Evolutionary conservation across 2,329 filamentous ascomycete species (phyloP).

Genomic region (Cylindrodendrum hubeiense): DNA sequence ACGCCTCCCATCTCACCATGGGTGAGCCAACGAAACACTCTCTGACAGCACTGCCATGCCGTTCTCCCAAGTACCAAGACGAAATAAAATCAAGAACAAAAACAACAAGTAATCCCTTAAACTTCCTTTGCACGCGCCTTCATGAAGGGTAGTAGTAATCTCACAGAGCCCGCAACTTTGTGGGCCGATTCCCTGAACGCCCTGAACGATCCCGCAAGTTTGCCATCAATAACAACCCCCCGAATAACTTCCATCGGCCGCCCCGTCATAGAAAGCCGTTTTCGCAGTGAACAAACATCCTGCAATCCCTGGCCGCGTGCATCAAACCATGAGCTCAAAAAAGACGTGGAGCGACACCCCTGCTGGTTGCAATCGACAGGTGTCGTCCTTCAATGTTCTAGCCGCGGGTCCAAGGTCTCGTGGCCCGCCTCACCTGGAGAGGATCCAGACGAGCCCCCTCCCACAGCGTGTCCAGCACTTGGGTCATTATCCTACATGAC

Average conservation of each 20-base stretch:
- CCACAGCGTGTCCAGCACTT: conserved; percentile 20
- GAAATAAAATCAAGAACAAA: conserved; percentile 21
- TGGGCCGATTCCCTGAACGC: conserved; percentile 45
- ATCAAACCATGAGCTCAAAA: conserved; percentile 21
- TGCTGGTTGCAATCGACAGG: conserved; percentile 9
- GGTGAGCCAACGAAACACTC: conserved; percentile 7
- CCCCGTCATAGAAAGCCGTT: conserved; percentile 33
- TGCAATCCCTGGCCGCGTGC: conserved; percentile 27
- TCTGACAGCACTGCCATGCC: conserved; percentile 28
- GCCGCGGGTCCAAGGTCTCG: conserved; percentile 1
- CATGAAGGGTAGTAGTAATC: conserved; percentile 40
- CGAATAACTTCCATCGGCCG: conserved; percentile 33
- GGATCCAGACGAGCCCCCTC: background rate
- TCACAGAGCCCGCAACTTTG: conserved; percentile 43
- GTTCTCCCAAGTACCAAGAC: conserved; percentile 24
- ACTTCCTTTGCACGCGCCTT: conserved; percentile 42
- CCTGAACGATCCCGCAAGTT: conserved; percentile 43
- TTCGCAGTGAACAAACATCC: conserved; percentile 27
- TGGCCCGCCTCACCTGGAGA: conserved; percentile 22
- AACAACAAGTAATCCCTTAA: conserved; percentile 19
- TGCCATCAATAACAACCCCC: conserved; percentile 41
- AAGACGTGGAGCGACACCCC: conserved; percentile 25
- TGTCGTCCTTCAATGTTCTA: conserved; percentile 23
- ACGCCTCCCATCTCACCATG: conserved; percentile 2
- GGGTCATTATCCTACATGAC: conserved; percentile 54